Evolutionary conservation across 768 basidiomycete genomes (phyloP).

Genomic region (Rickenella mellea): DNA sequence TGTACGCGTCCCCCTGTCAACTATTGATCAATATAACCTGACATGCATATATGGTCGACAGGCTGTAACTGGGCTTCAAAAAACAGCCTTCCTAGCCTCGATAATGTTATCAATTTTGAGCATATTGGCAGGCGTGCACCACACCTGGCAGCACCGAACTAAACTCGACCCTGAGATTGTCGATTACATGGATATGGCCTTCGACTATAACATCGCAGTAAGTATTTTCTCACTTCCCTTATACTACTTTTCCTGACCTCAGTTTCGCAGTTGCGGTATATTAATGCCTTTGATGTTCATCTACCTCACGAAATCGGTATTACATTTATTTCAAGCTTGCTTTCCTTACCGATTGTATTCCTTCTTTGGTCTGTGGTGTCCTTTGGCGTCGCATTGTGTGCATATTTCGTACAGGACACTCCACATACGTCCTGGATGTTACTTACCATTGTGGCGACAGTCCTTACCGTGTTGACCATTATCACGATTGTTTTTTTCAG

Average conservation of each 20-base stretch:
- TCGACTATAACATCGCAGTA: background rate
- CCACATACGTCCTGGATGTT: slow-evolving; percentile 5
- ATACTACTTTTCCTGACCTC: background rate
- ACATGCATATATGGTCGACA: slow-evolving; percentile 2
- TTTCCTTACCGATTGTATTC: slow-evolving; percentile 15
- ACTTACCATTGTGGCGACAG: slow-evolving; percentile 8
- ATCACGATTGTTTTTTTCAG: slow-evolving; percentile 16
- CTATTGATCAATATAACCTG: background rate
- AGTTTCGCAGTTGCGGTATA: background rate
- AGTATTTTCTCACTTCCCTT: background rate
- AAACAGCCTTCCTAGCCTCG: slow-evolving; percentile 10
- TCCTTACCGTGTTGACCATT: slow-evolving; percentile 1
- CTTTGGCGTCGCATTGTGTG: slow-evolving; percentile 14
- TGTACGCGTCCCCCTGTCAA: background rate
- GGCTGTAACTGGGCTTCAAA: slow-evolving; percentile 10
- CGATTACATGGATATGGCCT: background rate
- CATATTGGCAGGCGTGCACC: slow-evolving; percentile 10
- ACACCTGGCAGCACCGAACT: slow-evolving; percentile 12
- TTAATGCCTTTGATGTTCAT: background rate
- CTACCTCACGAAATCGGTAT: slow-evolving; percentile 8
- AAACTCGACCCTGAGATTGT: slow-evolving; percentile 8
- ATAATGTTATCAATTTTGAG: slow-evolving; percentile 12
- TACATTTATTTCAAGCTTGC: slow-evolving; percentile 14
- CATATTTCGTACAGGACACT: slow-evolving; percentile 11
- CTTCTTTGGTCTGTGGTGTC: slow-evolving; percentile 16